Base-by-base conservation (phyloP, 139 green algal species). In the Chlamydomonas sp. region DNA sequence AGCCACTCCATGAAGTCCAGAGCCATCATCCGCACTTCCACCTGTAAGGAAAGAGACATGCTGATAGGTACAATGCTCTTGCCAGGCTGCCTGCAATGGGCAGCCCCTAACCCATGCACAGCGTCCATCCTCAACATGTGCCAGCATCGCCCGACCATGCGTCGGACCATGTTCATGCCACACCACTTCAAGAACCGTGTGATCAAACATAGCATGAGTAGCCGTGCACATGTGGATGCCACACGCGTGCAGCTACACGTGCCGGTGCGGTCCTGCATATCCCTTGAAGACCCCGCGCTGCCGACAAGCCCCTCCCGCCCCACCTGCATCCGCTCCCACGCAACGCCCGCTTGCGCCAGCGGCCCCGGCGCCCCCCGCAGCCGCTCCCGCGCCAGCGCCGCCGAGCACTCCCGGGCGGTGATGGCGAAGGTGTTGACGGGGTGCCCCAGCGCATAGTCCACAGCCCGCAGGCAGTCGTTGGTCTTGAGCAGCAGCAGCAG, bases 401-500 rank as follows among this genome's bases (percentile, higher is more conserved):
- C 88, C 1, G 86, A 92, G 91, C 96, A 98, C 67, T 95, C 95
- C 8, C 96, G 86, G 0, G 96, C 97, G 59, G 96, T 99, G 75
- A 98, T 97, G 1, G 95, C 88, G 85, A 98, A 97, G 0, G 93
- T 97, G 93, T 98, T 99, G 73, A 97, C 88, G 0, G 93, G 92
- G 88, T 94, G 76, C 8, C 92, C 95, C 17, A 98, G 91, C 0
- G 89, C 92, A 0, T 63, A 59, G 88, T 99, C 96, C 0, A 98
- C 91, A 14, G 91, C 87, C 31, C 97, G 87, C 67, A 99, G 92
- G 93, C 96, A 99, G 92, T 99, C 97, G 79, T 99, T 98, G 57
- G 97, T 99, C 90, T 99, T 99, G 61, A 99, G 94, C 68, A 99
- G 93, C 81, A 99, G 96, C 89, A 99, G 95, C 90, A 99, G 88